These are phyloP conservation scores for Gaeumannomyces tritici DNA, from an alignment of 2,329 filamentous ascomycete species.

Conservation along the genomic window DNA sequence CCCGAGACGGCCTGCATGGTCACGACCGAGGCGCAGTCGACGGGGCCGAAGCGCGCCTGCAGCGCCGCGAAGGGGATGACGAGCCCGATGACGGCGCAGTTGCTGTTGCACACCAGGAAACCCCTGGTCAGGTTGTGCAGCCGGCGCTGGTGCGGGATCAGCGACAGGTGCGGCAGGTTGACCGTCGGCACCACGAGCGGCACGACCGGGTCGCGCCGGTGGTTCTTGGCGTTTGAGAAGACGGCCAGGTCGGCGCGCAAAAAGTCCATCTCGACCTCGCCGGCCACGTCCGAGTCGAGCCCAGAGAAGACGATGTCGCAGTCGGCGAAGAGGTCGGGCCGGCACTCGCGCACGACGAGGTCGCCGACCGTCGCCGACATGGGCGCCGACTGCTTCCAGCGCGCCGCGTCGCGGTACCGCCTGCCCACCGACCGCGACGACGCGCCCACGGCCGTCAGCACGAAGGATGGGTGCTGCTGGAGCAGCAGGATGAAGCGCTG, in stretches of 20 bases:
- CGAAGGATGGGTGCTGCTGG: slow-evolving; percentile 76
- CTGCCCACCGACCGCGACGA: slow-evolving; percentile 85
- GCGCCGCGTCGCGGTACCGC: slow-evolving; percentile 86
- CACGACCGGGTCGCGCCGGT: slow-evolving; percentile 80
- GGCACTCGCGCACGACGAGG: slow-evolving; percentile 79
- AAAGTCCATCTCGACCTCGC: slow-evolving; percentile 88
- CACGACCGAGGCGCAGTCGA: slow-evolving; percentile 68
- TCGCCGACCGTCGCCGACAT: slow-evolving; percentile 67
- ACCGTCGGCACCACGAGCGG: slow-evolving; percentile 93
- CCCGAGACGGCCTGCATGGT: slow-evolving; percentile 94
- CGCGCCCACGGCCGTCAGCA: slow-evolving; percentile 80
- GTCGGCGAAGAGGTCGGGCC: slow-evolving; percentile 70
- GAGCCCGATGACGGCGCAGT: slow-evolving; percentile 93
- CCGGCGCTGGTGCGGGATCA: slow-evolving; percentile 81
- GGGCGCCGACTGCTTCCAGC: slow-evolving; percentile 84
- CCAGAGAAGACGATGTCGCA: slow-evolving; percentile 93
- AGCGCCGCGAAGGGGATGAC: slow-evolving; percentile 92
- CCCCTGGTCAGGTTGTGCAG: slow-evolving; percentile 67
- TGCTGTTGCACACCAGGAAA: slow-evolving; percentile 95
- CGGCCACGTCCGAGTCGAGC: slow-evolving; percentile 84
- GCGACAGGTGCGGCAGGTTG: slow-evolving; percentile 76
- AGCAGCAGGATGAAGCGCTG: slow-evolving; percentile 93
- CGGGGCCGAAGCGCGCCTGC: slow-evolving; percentile 74
- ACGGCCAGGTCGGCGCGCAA: slow-evolving; percentile 79
- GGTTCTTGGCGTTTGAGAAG: slow-evolving; percentile 98